These are phyloP conservation scores for Syzygium aqueum DNA, from an alignment of 345 rosid genomes.

Conservation along the genomic window DNA sequence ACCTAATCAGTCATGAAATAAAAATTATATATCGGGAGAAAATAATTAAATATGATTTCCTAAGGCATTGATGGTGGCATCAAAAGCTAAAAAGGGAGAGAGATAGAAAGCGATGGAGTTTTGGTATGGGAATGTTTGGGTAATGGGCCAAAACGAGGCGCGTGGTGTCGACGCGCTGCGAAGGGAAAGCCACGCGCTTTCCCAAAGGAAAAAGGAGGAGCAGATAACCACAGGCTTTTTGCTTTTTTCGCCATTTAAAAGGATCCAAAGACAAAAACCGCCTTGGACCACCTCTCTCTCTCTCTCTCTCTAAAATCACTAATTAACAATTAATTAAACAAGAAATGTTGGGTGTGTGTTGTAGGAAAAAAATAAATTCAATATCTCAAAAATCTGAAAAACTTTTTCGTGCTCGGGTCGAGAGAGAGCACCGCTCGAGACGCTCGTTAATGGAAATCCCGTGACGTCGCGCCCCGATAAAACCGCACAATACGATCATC, in stretches of 20 bases:
- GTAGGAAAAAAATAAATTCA: no score
- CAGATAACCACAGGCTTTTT: neutral
- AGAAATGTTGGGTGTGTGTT: neutral
- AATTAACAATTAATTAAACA: neutral
- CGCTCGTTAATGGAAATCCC: neutral
- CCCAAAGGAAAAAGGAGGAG: neutral
- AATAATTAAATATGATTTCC: neutral
- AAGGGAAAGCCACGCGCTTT: neutral
- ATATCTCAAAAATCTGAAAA: neutral
- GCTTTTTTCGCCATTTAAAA: neutral
- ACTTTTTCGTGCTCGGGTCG: fast-evolving
- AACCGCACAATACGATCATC: no score
- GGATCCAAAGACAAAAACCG: neutral
- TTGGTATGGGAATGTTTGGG: neutral
- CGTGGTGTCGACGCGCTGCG: neutral
- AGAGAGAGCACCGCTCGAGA: neutral
- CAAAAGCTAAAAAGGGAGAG: no score
- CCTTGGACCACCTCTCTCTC: neutral
- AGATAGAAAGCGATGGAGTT: no score
- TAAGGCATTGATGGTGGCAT: no score
- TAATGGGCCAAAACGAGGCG: neutral
- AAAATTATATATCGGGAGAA: neutral
- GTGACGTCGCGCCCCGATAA: neutral
- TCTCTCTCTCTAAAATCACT: neutral
- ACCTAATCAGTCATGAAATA: neutral